Evolutionary conservation across 2,329 filamentous ascomycete species (phyloP), one percentile per base, ranked within the genome.

Genomic region (Ophiostoma australiae): DNA sequence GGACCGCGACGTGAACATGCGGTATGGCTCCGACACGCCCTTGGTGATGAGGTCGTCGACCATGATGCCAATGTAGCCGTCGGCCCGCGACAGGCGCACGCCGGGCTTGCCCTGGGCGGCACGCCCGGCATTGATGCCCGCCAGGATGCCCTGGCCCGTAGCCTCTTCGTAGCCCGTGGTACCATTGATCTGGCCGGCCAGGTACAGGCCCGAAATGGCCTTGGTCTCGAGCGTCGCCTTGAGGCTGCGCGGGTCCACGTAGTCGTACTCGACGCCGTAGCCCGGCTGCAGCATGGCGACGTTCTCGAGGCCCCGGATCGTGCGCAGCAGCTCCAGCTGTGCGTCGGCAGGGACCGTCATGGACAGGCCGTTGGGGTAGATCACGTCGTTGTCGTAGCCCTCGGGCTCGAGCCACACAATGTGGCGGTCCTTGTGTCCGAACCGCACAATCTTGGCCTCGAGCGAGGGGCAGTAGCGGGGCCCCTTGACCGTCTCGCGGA

Each of bases 141-240:
- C 95, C 17, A 99, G 82, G 67, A 99, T 85, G 11, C 95, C 95
- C 79, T 99, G 95, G 0, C 92, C 94, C 0, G 95, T 93, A 11
- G 95, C 95, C 83, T 99, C 95, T 81, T 99, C 95, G 78, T 99
- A 99, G 3, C 95, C 95, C 0, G 95, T 99, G 0, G 95, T 99
- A 66, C 95, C 95, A 79, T 99, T 99, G 80, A 99, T 97, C 79
- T 99, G 95, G 4, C 95, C 95, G 0, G 95, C 95, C 41, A 99
- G 85, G 81, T 91, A 99, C 15, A 99, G 86, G 0, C 95, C 95
- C 8, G 84, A 84, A 73, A 99, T 97, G 31, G 90, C 86, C 80
- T 98, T 99, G 1, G 95, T 98, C 80, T 99, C 95, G 8, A 99
- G 86, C 0, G 94, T 95, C n/a, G 91, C 88, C 74, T 90, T 90